These are phyloP conservation scores for Passiflora organensis DNA, from an alignment of 345 rosid species.

Conservation along the genomic window DNA sequence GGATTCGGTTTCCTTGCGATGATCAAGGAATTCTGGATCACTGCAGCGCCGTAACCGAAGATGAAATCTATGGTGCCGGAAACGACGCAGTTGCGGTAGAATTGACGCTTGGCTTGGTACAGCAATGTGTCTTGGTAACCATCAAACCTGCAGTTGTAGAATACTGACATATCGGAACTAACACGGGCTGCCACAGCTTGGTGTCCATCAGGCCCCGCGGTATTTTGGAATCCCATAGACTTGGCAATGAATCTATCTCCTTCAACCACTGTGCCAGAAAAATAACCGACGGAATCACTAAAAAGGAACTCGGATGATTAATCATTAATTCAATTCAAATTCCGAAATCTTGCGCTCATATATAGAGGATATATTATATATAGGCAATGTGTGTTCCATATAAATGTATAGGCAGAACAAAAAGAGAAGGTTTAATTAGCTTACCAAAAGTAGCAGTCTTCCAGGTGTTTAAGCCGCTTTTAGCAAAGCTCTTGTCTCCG, in stretches of 20 bases:
- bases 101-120: constrained; percentile 51
- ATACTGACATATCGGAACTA: constrained; percentile 41
- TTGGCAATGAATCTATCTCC: constrained; percentile 57
- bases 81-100: constrained; percentile 60
- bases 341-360: too few species aligned
- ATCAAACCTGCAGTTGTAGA: constrained; percentile 59
- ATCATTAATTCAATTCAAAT: not conserved
- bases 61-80: constrained; percentile 78
- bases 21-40: constrained; percentile 67
- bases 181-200: constrained; percentile 72
- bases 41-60: constrained; percentile 52
- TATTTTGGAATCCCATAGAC: constrained; percentile 62
- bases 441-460: constrained; percentile 29
- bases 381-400: too few species aligned
- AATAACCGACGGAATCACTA: not conserved
- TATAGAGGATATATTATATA: too few species aligned
- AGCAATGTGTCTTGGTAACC: constrained; percentile 71
- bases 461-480: constrained; percentile 16
- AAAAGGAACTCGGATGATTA: too few species aligned
- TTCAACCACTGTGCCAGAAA: constrained; percentile 37
- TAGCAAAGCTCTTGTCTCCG: constrained; percentile 14
- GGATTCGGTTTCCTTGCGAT: constrained; percentile 42
- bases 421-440: too few species aligned
- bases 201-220: constrained; percentile 59
- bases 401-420: too few species aligned